Evolutionary conservation across 331 rosid genomes (phyloP).

Genomic region (Malus hybrid): DNA sequence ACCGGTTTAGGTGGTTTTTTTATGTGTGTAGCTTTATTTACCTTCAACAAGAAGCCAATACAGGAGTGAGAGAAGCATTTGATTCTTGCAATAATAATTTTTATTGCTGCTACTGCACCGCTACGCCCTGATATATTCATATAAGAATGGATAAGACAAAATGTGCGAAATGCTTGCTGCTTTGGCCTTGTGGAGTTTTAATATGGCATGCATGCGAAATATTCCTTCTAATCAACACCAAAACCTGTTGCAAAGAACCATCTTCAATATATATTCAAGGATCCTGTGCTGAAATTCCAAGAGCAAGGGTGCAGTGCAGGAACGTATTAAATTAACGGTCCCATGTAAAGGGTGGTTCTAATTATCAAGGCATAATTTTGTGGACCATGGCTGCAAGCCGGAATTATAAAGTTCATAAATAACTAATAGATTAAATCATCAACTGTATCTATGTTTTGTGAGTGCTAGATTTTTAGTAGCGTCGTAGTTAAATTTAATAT

Average conservation of each 20-base stretch:
- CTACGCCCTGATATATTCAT: slow-evolving; percentile 24
- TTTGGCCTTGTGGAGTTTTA: slow-evolving; percentile 2
- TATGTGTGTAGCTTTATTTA: background rate
- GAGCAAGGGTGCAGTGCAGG: background rate
- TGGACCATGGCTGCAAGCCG: slow-evolving; percentile 12
- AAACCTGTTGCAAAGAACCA: slow-evolving; percentile 31
- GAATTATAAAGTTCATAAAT: background rate
- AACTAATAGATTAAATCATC: background rate
- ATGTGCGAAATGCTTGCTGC: slow-evolving; percentile 48
- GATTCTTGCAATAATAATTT: slow-evolving; percentile 58
- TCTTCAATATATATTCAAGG: slow-evolving; percentile 32
- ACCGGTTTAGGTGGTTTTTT: too few species aligned
- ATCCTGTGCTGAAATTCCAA: slow-evolving; percentile 24
- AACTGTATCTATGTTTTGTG: background rate
- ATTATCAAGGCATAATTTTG: slow-evolving; percentile 20
- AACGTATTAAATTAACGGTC: background rate
- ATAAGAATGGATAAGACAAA: slow-evolving; percentile 49
- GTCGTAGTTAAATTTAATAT: background rate
- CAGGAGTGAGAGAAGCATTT: slow-evolving; percentile 42
- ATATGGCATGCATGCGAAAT: background rate
- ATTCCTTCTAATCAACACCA: slow-evolving; percentile 17
- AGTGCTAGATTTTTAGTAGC: background rate
- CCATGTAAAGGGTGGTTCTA: slow-evolving; percentile 28
- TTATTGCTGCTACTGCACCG: slow-evolving; percentile 24
- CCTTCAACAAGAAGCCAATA: slow-evolving; percentile 54